Evolutionary conservation across 768 basidiomycete species (phyloP).

Genomic region (Lentinula detonsa): DNA sequence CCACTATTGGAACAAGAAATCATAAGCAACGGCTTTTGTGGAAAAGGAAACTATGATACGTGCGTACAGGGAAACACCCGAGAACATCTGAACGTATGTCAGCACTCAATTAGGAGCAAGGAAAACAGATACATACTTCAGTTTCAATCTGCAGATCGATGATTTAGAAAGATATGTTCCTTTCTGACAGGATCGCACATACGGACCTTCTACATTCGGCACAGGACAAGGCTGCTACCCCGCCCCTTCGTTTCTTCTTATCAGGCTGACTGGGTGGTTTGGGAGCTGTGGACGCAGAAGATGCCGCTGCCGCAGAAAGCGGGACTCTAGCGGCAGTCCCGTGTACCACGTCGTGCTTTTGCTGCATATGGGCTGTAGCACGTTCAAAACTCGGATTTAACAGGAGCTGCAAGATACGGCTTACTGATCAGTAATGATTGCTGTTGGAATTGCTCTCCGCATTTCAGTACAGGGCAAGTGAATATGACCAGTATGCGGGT

Average conservation of each 20-base stretch:
- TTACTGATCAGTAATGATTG: conserved; percentile 1
- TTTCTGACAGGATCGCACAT: neutral
- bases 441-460: conserved; percentile 4
- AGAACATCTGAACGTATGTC: neutral
- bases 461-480: conserved; percentile 2
- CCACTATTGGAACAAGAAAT: conserved; percentile 26
- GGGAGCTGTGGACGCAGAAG: neutral
- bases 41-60: conserved; percentile 10
- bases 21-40: conserved; percentile 3
- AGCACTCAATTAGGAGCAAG: neutral
- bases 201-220: conserved; percentile 3
- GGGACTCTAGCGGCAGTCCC: conserved; percentile 5
- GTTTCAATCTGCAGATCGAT: neutral
- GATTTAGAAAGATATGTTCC: neutral
- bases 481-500: conserved; percentile 1
- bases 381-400: neutral
- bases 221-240: conserved; percentile 2
- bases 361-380: conserved; percentile 1
- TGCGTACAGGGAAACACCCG: conserved; percentile 64
- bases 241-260: conserved; percentile 4
- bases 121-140: neutral
- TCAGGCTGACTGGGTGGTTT: conserved; percentile 3
- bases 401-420: neutral
- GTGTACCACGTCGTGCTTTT: conserved; percentile 5
- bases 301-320: conserved; percentile 4